Percentiles rank a stretch among this genome's conserved stretches.
These are phyloP conservation scores for Cavenderia fasciculata DNA, from an alignment of 78 protist species.

Conservation along the genomic window DNA sequence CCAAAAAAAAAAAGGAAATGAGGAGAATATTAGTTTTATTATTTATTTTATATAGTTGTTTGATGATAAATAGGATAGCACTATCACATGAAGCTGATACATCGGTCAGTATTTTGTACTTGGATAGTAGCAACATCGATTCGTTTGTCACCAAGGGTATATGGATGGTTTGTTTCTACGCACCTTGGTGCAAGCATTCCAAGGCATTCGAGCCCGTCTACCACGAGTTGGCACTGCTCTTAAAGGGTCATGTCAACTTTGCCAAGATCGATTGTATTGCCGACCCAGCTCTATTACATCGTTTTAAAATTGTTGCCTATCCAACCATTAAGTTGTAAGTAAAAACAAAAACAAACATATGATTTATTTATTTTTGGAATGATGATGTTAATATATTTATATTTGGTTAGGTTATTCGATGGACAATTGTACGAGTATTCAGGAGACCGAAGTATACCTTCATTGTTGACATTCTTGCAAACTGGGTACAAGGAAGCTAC, in stretches of 20 bases:
- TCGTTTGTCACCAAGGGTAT: constrained; percentile 2
- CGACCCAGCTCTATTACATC: constrained; percentile 51
- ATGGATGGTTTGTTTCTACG: constrained; percentile 58
- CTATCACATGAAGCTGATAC: background rate
- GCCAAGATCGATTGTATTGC: constrained; percentile 44
- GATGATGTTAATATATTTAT: background rate
- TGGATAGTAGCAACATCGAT: constrained; percentile 9
- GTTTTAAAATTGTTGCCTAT: constrained; percentile 49
- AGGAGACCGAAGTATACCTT: background rate
- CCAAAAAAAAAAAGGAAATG: too few species aligned
- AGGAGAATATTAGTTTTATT: background rate
- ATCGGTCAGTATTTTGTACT: background rate
- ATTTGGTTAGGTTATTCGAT: background rate
- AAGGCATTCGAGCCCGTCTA: constrained; percentile 8
- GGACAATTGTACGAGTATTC: background rate
- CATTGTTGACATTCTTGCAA: background rate
- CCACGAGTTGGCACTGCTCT: background rate
- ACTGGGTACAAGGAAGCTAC: background rate
- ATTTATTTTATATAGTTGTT: background rate
- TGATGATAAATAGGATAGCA: background rate
- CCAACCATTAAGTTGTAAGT: constrained; percentile 54
- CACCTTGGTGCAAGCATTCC: constrained; percentile 73
- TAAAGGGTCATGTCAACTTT: constrained; percentile 50
- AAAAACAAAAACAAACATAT: too few species aligned
- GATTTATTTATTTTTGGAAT: background rate